These are phyloP conservation scores for Wickerhamomyces bovis DNA, from an alignment of 805 yeast species.

Conservation along the genomic window DNA sequence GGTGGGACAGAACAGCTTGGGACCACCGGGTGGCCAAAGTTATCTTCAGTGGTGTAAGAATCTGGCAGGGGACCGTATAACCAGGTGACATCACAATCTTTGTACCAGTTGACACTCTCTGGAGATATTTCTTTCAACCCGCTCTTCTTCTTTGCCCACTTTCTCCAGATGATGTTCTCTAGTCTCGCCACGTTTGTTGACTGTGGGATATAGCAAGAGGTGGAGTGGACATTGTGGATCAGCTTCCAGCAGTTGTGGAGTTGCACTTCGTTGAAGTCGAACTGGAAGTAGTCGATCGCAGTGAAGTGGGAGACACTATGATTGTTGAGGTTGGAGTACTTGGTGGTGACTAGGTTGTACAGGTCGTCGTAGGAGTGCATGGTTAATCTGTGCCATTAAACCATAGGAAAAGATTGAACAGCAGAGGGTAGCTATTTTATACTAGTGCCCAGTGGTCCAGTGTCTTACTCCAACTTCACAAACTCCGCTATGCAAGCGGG, in stretches of 20 bases:
- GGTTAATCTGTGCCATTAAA: too few relatives aligned
- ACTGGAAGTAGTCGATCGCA: conserved; percentile 37
- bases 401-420: background rate
- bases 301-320: conserved; percentile 10
- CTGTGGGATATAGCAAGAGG: conserved; percentile 26
- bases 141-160: conserved; percentile 82
- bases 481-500: background rate
- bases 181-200: conserved; percentile 40
- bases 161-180: conserved; percentile 89
- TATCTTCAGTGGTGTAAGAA: conserved; percentile 5
- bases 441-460: too few relatives aligned
- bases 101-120: conserved; percentile 84
- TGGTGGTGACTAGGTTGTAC: conserved; percentile 16
- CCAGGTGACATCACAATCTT: conserved; percentile 93
- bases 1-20: background rate
- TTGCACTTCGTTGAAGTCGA: conserved; percentile 29
- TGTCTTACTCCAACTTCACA: background rate
- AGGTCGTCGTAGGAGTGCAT: conserved; percentile 23
- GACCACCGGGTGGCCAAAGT: conserved; percentile 8
- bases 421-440: background rate
- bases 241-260: conserved; percentile 38
- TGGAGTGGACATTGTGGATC: conserved; percentile 26
- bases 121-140: conserved; percentile 63
- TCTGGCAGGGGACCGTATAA: conserved; percentile 72
- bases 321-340: conserved; percentile 6